phyloP scores from a whole-genome alignment of 257 asterid species.

The Primulina huaijiensis region DNA sequence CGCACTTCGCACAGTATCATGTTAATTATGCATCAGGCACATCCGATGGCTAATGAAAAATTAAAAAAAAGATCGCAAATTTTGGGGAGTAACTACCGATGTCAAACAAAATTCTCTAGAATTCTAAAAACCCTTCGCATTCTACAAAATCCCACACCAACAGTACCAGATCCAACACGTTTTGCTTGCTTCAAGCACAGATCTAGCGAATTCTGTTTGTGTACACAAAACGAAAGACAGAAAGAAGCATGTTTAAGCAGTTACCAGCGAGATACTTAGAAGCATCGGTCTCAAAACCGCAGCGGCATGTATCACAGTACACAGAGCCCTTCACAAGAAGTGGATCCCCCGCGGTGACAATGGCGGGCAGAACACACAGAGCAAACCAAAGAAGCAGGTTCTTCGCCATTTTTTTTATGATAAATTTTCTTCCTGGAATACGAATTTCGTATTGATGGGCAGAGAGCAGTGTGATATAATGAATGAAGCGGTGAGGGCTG shows the following conservation, averaged over 20 bases:
- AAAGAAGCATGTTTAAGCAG: neutral
- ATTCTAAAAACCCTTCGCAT: too few species aligned
- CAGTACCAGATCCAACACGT: conserved; percentile 16
- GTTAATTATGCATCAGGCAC: neutral
- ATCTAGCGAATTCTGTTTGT: neutral
- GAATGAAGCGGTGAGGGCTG: neutral
- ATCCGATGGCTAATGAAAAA: neutral
- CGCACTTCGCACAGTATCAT: neutral
- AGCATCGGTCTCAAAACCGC: neutral
- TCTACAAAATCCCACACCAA: neutral
- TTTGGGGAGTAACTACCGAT: neutral
- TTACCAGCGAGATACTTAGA: conserved; percentile 31
- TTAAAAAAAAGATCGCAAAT: too few species aligned
- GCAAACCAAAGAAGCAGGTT: neutral
- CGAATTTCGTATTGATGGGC: neutral
- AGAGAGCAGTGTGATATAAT: neutral
- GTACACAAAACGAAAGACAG: neutral
- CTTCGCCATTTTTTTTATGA: neutral
- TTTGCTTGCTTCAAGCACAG: neutral
- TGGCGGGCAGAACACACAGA: neutral
- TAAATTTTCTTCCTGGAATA: neutral
- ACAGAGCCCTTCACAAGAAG: neutral
- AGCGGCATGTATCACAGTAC: neutral
- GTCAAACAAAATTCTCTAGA: neutral
- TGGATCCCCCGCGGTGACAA: neutral